Percentiles rank a stretch among this genome's conserved stretches.
phyloP scores from a whole-genome alignment of 306 rosid genomes.

The Fagus crenata region DNA sequence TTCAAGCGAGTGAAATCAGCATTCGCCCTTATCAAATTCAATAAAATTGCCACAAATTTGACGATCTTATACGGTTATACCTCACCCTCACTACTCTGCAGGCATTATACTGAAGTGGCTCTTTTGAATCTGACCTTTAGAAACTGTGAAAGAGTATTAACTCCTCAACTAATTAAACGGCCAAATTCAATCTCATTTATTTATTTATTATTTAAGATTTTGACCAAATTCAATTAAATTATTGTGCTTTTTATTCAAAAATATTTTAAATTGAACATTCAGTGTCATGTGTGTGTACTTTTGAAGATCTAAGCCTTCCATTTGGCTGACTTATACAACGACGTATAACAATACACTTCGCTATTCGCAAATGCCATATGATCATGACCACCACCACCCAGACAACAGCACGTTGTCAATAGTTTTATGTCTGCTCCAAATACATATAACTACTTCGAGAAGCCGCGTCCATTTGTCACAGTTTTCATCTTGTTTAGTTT shows the following conservation, averaged over 20 bases:
- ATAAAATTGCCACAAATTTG: too few relatives aligned
- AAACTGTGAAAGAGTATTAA: constrained; percentile 26
- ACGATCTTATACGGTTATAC: too few relatives aligned
- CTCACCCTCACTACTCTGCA: too few relatives aligned
- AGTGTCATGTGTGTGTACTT: too few relatives aligned
- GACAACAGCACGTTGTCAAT: not conserved
- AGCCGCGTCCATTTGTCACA: constrained; percentile 24
- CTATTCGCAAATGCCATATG: not conserved
- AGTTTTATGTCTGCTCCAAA: not conserved
- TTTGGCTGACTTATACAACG: not conserved
- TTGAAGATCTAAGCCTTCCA: not conserved
- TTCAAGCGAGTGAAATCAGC: too few relatives aligned
- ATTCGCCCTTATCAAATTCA: too few relatives aligned
- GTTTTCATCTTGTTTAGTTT: not conserved
- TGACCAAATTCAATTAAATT: not conserved
- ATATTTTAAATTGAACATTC: not conserved
- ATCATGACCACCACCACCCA: constrained; percentile 11
- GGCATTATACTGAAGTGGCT: not conserved
- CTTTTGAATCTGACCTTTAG: constrained; percentile 29
- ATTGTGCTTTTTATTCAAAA: not conserved
- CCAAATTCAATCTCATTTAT: constrained; percentile 6
- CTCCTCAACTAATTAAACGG: constrained; percentile 33
- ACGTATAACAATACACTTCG: not conserved
- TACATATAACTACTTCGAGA: constrained; percentile 22
- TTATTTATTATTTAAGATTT: not conserved